These are phyloP conservation scores for Cicer yamashitae DNA, from an alignment of 306 rosid species.

Conservation along the genomic window DNA sequence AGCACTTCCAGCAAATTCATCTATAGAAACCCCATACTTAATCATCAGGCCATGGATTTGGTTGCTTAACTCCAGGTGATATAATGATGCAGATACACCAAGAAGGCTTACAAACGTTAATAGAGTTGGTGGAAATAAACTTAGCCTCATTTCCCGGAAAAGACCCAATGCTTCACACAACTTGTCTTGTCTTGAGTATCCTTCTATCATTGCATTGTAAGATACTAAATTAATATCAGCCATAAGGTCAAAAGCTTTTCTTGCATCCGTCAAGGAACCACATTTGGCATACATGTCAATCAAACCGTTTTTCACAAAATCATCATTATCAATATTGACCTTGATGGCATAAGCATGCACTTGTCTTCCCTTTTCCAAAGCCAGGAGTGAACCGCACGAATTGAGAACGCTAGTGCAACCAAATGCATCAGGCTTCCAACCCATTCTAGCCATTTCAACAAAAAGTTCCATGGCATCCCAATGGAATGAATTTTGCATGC, in stretches of 20 bases:
- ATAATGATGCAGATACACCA: slow-evolving; percentile 72
- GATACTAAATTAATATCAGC: slow-evolving; percentile 67
- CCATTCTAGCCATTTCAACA: slow-evolving; percentile 64
- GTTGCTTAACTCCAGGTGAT: slow-evolving; percentile 63
- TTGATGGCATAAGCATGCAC: slow-evolving; percentile 76
- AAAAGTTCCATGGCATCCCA: slow-evolving; percentile 68
- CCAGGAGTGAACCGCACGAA: slow-evolving; percentile 77
- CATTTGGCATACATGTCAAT: slow-evolving; percentile 95
- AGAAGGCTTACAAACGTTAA: slow-evolving; percentile 86
- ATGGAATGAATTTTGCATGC: slow-evolving; percentile 82
- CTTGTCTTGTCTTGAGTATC: slow-evolving; percentile 71
- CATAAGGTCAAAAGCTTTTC: slow-evolving; percentile 66
- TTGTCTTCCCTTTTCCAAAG: slow-evolving; percentile 72
- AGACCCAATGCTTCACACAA: slow-evolving; percentile 67
- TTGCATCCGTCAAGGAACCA: slow-evolving; percentile 67
- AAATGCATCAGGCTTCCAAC: slow-evolving; percentile 75
- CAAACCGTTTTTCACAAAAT: slow-evolving; percentile 81
- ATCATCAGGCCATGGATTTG: slow-evolving; percentile 76
- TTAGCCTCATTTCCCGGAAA: slow-evolving; percentile 68
- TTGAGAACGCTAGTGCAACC: slow-evolving; percentile 85
- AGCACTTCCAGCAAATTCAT: slow-evolving; percentile 80
- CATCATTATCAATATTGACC: slow-evolving; percentile 67
- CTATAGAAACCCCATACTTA: slow-evolving; percentile 73
- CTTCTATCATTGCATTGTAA: slow-evolving; percentile 94
- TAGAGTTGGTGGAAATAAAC: slow-evolving; percentile 59